Evolutionary conservation across 805 yeast species (phyloP).

Genomic region (Isabelozyma rhagii): DNA sequence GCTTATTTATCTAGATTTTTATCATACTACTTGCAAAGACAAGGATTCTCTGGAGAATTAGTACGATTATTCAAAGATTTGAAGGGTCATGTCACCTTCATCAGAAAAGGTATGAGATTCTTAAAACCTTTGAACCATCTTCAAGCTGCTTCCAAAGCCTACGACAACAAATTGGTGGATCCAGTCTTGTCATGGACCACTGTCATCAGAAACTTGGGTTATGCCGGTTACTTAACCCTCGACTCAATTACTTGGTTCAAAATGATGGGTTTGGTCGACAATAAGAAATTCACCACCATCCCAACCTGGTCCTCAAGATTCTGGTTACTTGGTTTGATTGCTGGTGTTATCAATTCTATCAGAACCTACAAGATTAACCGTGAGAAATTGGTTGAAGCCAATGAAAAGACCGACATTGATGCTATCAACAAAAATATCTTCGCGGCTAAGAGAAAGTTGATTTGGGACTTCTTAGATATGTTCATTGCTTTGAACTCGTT

Average conservation of each 20-base stretch:
- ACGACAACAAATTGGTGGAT: constrained; percentile 69
- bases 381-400: constrained; percentile 27
- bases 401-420: constrained; percentile 30
- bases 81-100: constrained; percentile 59
- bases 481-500: constrained; percentile 73
- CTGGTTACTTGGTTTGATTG: constrained; percentile 73
- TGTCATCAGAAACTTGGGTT: constrained; percentile 56
- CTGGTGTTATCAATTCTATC: constrained; percentile 60
- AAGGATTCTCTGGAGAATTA: constrained; percentile 48
- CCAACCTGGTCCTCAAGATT: constrained; percentile 62
- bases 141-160: constrained; percentile 63
- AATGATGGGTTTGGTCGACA: constrained; percentile 53
- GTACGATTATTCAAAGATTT: constrained; percentile 52
- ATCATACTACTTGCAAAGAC: constrained; percentile 55
- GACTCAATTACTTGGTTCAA: constrained; percentile 64
- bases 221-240: constrained; percentile 58
- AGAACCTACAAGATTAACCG: constrained; percentile 48
- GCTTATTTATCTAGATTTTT: constrained; percentile 80
- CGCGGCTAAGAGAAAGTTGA: constrained; percentile 56
- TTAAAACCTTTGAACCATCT: constrained; percentile 76
- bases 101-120: constrained; percentile 82
- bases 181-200: constrained; percentile 51
- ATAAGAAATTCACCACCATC: constrained; percentile 43
- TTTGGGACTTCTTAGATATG: constrained; percentile 75
- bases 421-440: constrained; percentile 42